phyloP scores from a whole-genome alignment of 2,329 filamentous ascomycete species.

The Diaporthe vexans region DNA sequence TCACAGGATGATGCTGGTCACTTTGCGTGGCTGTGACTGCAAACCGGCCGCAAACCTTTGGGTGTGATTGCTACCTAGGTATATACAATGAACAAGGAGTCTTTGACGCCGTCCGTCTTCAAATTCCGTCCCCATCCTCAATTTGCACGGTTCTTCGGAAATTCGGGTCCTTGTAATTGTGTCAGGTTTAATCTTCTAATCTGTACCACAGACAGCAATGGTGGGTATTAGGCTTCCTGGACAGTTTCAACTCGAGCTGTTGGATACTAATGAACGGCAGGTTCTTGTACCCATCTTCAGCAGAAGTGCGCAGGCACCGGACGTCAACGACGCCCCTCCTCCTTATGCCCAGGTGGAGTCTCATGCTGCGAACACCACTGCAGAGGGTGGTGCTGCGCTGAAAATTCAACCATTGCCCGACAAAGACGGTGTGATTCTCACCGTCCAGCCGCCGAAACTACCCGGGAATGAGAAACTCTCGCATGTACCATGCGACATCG shows the following conservation, averaged over 20 bases:
- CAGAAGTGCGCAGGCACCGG: background rate
- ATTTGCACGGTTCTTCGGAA: background rate
- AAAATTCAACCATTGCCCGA: slow-evolving; percentile 56
- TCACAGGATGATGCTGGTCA: slow-evolving; percentile 20
- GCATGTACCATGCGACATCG: slow-evolving; percentile 70
- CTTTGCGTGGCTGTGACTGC: background rate
- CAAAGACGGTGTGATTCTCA: slow-evolving; percentile 59
- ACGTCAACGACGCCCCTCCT: background rate
- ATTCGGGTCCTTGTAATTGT: background rate
- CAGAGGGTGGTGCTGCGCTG: slow-evolving; percentile 38
- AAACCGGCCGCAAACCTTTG: background rate
- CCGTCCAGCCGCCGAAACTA: slow-evolving; percentile 58
- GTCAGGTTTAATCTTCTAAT: background rate
- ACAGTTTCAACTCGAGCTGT: background rate
- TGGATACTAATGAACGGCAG: background rate
- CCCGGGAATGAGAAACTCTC: slow-evolving; percentile 47
- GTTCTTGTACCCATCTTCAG: slow-evolving; percentile 8
- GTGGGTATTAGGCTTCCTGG: background rate
- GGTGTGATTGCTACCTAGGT: background rate
- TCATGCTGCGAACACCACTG: background rate
- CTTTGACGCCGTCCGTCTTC: background rate
- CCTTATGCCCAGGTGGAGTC: slow-evolving; percentile 4
- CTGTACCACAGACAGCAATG: background rate
- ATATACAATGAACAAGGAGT: slow-evolving; percentile 4
- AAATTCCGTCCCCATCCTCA: too few relatives aligned